These are phyloP conservation scores for Hippophae rhamnoides DNA, from an alignment of 306 rosid species.

Conservation along the genomic window DNA sequence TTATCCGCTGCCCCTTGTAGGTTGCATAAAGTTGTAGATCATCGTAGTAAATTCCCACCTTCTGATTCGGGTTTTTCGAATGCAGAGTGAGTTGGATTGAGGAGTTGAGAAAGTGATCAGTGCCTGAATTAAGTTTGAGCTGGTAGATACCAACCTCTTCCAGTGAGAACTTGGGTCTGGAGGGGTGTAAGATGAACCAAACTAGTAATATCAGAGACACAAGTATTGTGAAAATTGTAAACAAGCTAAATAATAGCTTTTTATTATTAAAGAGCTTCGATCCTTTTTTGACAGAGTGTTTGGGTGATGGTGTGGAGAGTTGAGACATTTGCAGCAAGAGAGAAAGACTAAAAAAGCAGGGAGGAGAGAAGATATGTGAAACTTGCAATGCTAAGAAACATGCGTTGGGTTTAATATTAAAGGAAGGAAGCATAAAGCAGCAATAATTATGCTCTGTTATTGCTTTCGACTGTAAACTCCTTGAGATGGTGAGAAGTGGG, in stretches of 20 bases:
- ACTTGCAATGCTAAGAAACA: constrained; percentile 37
- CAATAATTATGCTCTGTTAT: constrained; percentile 31
- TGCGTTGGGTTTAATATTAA: constrained; percentile 23
- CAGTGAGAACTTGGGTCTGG: constrained; percentile 72
- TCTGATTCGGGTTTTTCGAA: constrained; percentile 74
- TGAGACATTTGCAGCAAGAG: constrained; percentile 52
- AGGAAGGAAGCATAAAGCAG: constrained; percentile 27
- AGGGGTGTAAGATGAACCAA: constrained; percentile 59
- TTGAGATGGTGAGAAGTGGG: too few relatives aligned
- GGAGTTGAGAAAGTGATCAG: constrained; percentile 55
- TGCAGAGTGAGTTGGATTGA: constrained; percentile 68
- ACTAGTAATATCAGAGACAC: constrained; percentile 40
- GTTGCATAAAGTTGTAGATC: constrained; percentile 51
- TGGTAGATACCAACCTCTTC: constrained; percentile 60
- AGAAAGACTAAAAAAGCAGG: constrained; percentile 11
- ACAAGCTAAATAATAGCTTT: constrained; percentile 40
- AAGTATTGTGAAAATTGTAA: constrained; percentile 42
- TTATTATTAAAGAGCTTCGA: constrained; percentile 34
- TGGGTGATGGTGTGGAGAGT: constrained; percentile 48
- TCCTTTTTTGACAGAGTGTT: constrained; percentile 68
- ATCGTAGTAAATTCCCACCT: constrained; percentile 69
- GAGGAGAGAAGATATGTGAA: constrained; percentile 15
- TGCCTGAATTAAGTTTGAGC: constrained; percentile 42
- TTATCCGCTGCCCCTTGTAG: constrained; percentile 73
- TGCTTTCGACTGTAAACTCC: constrained; percentile 32